Base-by-base conservation (phyloP, 1,139 yeast genomes). In the Wickerhamomyces sp. region DNA sequence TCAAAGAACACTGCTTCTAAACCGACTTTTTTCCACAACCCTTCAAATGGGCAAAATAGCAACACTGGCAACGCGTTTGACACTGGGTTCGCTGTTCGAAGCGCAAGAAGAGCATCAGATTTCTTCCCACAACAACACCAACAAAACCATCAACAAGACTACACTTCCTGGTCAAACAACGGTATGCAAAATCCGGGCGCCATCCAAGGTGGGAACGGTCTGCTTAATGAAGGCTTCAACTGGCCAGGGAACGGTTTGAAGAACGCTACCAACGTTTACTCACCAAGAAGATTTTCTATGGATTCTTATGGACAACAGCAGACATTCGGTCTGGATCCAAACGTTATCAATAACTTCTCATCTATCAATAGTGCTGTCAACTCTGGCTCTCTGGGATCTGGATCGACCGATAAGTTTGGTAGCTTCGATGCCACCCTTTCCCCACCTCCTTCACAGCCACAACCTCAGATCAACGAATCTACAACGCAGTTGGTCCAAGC, bases 11-110 rank as follows among this genome's bases (percentile, higher is more conserved):
- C 26, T 21, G 23, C 31, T 25, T 28, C 17, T 24, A 28, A 18
- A 22, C n/a, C 42, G 35, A 23, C 35, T 42, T n/a, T n/a, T n/a
- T n/a, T n/a, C n/a, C 57, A 6, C 37, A 52, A 17, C 51, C 55
- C 28, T 47, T 46, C 28, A 16, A 15, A 31, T 5, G 17, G 23
- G 12, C 21, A 17, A 10, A 21, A 29, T 25, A n/a, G n/a, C n/a
- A n/a, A n/a, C n/a, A n/a, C n/a, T n/a, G n/a, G n/a, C n/a, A n/a
- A n/a, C n/a, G 24, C 26, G 33, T 29, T 23, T 23, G 28, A 17
- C 14, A 22, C 15, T 17, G 18, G 26, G 8, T 24, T 8, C 17
- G 15, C 13, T 17, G 16, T 13, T 7, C 24, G 14, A 5, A 15
- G 22, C 12, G 8, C 25, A 16, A 28, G 31, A 28, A 21, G 31